These are phyloP conservation scores for Fusarium lateritium DNA, from an alignment of 2,329 filamentous ascomycete species.

Conservation along the genomic window DNA sequence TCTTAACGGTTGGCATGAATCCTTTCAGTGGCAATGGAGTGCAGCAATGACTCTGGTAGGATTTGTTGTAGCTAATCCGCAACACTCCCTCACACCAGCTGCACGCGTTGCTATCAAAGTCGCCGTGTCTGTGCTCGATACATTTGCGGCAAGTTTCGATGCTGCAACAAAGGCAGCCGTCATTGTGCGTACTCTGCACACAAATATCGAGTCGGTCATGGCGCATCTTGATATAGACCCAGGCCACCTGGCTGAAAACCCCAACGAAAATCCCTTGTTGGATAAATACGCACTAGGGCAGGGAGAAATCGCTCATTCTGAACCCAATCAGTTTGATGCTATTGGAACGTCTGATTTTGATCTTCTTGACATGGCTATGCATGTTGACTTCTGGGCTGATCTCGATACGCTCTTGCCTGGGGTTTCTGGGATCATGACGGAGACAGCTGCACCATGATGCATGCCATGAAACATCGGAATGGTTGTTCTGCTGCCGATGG, in stretches of 20 bases:
- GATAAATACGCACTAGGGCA: background rate
- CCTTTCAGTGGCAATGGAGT: slow-evolving; percentile 31
- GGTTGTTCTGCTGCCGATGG: no score
- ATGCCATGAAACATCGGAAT: no score
- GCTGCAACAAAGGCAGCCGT: slow-evolving; percentile 11
- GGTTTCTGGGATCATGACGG: background rate
- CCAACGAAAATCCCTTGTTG: background rate
- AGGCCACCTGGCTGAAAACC: fast-evolving
- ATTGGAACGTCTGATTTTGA: slow-evolving; percentile 12
- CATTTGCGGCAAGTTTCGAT: slow-evolving; percentile 14
- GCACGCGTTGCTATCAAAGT: background rate
- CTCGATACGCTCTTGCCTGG: slow-evolving; percentile 12
- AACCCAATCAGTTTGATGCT: slow-evolving; percentile 1
- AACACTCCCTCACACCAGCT: background rate
- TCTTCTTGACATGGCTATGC: slow-evolving; percentile 24
- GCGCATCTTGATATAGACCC: background rate
- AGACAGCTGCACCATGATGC: background rate
- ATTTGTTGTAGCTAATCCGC: background rate
- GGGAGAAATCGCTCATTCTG: fast-evolving
- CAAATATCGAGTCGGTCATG: slow-evolving; percentile 26
- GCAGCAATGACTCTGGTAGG: slow-evolving; percentile 15
- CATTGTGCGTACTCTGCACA: slow-evolving; percentile 7
- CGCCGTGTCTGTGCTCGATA: slow-evolving; percentile 4
- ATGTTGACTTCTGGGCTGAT: slow-evolving; percentile 28
- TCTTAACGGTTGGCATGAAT: slow-evolving; percentile 21